Evolutionary conservation across 371 early-diverging fungal species (phyloP), one percentile per base, ranked within the genome.

Genomic region (Chytridium lagenaria): DNA sequence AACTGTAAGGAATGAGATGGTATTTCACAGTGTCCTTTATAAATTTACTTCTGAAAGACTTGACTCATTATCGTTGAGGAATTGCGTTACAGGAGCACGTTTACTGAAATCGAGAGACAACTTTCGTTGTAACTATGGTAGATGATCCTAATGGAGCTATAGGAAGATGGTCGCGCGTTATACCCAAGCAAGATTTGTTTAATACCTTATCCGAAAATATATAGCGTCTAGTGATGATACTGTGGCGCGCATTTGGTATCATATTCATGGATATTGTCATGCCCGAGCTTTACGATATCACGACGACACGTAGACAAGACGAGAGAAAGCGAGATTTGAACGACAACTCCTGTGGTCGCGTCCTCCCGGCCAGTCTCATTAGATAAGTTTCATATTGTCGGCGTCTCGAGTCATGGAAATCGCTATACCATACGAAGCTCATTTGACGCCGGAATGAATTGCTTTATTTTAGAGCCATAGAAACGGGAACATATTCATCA

Each of bases 251-350:
- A 5, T 52, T 52, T 52, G 55, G 23, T 26, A 52, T 52, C 12
- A 52, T 52, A 15, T 78, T 90, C 86, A 92, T 93, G 92, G 94
- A 94, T 79, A 90, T 94, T 73, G 90, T 92, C 78, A 84, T 94
- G 72, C 93, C 93, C 3, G 88, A 91, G 0, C 90, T 93, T 91
- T 88, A 91, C 73, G 94, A 93, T 67, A 90, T 94, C 30, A 87
- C 89, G 68, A 92, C 92, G 1, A 93, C 94, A 1, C 87, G 23
- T 84, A 82, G 78, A 94, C 92, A 59, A 88, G 93, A 37, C 78
- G 79, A 67, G 94, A 93, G 77, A 86, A 85, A 68, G n/a, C n/a
- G n/a, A 80, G 83, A 1, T 7, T 7, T 44, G 44, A 44, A 7
- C 44, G 19, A 12, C 12, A 7, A 12, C 12, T 19, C 12, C 5